Evolutionary conservation across 352 stramenopile species (phyloP), one percentile per base, ranked within the genome.

Genomic region (Thalassiosira exigua): DNA sequence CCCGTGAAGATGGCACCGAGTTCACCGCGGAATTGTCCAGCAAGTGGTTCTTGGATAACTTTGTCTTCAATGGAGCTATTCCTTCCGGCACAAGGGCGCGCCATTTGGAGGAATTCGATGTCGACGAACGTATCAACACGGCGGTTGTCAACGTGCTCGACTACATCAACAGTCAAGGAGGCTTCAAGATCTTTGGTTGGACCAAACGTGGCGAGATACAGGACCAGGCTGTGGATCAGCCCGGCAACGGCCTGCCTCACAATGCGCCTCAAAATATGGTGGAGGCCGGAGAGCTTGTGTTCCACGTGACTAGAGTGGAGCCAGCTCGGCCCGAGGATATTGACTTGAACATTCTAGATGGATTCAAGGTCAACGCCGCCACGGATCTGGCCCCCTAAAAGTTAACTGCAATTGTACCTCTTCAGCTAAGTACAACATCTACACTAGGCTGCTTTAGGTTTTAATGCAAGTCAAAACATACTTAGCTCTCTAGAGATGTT

Each of bases 201-300:
- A 52, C 56, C 22, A 66, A 66, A 19, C 56, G 56, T 7, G 56
- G 56, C 21, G 22, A 51, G 56, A 32, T 66, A 22, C 56, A 53
- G 41, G 56, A 66, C n/a, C 56, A 66, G 7, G 56, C 22, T 11
- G 56, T 66, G 17, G 56, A 66, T 66, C 56, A 66, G 56, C 56
- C 56, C 4, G 29, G 29, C 56, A 52, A 66, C n/a, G 56, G 56
- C 27, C 27, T 66, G 56, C 56, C 56, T 22, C 5, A 66, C 56
- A 66, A 66, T 52, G 56, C 56, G 19, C 56, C 22, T 12, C 21
- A 32, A 22, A 14, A 32, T 4, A 51, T 51, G 56, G 56, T 66
- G 12, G 56, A 66, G 19, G 22, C 56, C 12, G 56, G 56, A 5
- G 51, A 26, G 5, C n/a, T 66, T 2, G 51, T 53, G n/a, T 52